A percentile compares a stretch with the other conserved stretches of the same genome.
Evolutionary conservation across 495 filamentous ascomycete genomes (phyloP).

Genomic region (Physcia stellaris): DNA sequence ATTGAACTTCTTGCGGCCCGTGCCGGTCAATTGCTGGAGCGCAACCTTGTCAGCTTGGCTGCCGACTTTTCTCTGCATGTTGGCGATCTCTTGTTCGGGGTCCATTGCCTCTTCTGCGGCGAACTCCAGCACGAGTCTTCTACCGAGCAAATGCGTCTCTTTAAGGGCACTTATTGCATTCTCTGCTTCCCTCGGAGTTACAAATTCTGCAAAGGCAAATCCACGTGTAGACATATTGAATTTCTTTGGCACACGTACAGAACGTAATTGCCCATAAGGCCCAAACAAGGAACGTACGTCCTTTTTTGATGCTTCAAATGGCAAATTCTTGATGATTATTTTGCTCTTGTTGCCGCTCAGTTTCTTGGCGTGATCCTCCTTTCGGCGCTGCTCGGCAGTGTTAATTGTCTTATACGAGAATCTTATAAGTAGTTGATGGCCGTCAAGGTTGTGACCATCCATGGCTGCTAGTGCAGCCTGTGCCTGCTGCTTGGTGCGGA

Average conservation of each 20-base stretch:
- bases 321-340: conserved; percentile 96
- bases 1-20: conserved; percentile 75
- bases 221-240: conserved; percentile 77
- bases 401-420: conserved; percentile 74
- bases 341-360: conserved; percentile 62
- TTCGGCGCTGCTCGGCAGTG: conserved; percentile 70
- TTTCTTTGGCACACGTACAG: conserved; percentile 87
- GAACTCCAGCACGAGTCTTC: conserved; percentile 79
- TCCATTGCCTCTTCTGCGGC: conserved; percentile 73
- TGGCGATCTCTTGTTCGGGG: conserved; percentile 87
- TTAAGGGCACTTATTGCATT: conserved; percentile 82
- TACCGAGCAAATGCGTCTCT: conserved; percentile 85
- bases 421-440: conserved; percentile 71
- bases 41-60: conserved; percentile 78
- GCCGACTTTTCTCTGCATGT: conserved; percentile 89
- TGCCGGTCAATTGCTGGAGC: conserved; percentile 70
- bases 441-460: conserved; percentile 74
- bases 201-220: conserved; percentile 95
- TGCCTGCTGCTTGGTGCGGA: conserved; percentile 61
- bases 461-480: conserved; percentile 66
- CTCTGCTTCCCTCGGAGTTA: conserved; percentile 80
- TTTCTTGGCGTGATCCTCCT: conserved; percentile 69
- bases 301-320: conserved; percentile 88
- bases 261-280: conserved; percentile 79
- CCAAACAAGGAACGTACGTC: conserved; percentile 76